These are phyloP conservation scores for Candida vartiovaarae DNA, from an alignment of 805 yeast species.

Conservation along the genomic window DNA sequence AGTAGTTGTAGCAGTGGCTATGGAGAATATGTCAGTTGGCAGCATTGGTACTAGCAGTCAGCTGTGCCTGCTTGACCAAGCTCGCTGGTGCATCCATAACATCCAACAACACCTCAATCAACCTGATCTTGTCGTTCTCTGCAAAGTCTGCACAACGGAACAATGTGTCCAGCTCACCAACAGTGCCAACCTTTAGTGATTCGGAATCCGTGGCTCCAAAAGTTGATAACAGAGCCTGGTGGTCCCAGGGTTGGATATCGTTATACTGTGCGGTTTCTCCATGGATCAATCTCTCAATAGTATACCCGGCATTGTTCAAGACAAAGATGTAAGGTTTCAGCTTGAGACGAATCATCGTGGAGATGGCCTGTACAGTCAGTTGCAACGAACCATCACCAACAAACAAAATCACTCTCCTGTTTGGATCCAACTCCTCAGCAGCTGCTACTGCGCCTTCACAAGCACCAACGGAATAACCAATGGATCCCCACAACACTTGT, in stretches of 20 bases:
- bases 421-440: constrained; percentile 32
- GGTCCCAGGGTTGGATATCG: constrained; percentile 66
- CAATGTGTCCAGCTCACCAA: constrained; percentile 51
- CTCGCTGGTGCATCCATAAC: constrained; percentile 64
- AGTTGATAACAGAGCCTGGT: constrained; percentile 45
- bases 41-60: constrained; percentile 33
- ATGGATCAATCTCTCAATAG: constrained; percentile 56
- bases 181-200: constrained; percentile 43
- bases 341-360: constrained; percentile 50
- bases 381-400: constrained; percentile 69
- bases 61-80: constrained; percentile 60
- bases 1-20: no score
- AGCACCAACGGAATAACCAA: constrained; percentile 62
- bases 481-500: constrained; percentile 73
- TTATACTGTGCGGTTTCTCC: constrained; percentile 49
- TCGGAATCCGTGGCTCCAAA: constrained; percentile 47
- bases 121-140: constrained; percentile 50
- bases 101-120: constrained; percentile 62
- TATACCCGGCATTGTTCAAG: constrained; percentile 60
- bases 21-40: no score
- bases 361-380: constrained; percentile 57
- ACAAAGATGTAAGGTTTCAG: constrained; percentile 52
- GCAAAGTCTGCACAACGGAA: constrained; percentile 43
- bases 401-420: constrained; percentile 43
- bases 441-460: constrained; percentile 57